These are phyloP conservation scores for Physocladia obscura DNA, from an alignment of 192 early-diverging fungal genomes.

Conservation along the genomic window DNA sequence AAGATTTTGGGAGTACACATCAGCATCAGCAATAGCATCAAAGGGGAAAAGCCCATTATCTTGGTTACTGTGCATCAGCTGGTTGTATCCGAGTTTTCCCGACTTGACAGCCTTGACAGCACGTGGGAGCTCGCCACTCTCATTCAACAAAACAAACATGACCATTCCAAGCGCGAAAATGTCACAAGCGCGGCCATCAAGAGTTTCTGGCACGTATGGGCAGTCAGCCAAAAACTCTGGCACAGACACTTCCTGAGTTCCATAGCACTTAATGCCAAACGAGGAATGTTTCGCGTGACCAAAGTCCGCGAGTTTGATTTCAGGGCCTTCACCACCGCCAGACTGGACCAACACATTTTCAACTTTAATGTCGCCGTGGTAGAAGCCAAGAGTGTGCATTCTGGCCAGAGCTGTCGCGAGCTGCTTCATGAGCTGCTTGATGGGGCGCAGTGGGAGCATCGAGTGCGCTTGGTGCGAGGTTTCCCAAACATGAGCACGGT, in stretches of 20 bases:
- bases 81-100: not conserved
- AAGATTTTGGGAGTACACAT: not conserved
- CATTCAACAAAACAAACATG: constrained; percentile 2
- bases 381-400: constrained; percentile 46
- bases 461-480: not conserved
- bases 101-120: not conserved
- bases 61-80: not conserved
- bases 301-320: constrained; percentile 10
- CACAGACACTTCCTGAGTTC: constrained; percentile 4
- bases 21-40: constrained; percentile 1
- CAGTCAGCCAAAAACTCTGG: constrained; percentile 9
- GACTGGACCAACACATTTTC: constrained; percentile 41
- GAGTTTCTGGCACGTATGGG: not conserved
- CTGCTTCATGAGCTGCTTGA: constrained; percentile 44
- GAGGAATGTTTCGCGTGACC: not conserved
- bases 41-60: constrained; percentile 1
- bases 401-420: constrained; percentile 39
- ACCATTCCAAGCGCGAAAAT: constrained; percentile 26
- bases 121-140: constrained; percentile 2
- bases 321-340: not conserved
- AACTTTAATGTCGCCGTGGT: constrained; percentile 62
- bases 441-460: not conserved
- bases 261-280: not conserved
- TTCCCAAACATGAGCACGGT: not conserved
- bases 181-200: constrained; percentile 7